These are phyloP conservation scores for Suillus subaureus DNA, from an alignment of 768 basidiomycete species.

Conservation along the genomic window DNA sequence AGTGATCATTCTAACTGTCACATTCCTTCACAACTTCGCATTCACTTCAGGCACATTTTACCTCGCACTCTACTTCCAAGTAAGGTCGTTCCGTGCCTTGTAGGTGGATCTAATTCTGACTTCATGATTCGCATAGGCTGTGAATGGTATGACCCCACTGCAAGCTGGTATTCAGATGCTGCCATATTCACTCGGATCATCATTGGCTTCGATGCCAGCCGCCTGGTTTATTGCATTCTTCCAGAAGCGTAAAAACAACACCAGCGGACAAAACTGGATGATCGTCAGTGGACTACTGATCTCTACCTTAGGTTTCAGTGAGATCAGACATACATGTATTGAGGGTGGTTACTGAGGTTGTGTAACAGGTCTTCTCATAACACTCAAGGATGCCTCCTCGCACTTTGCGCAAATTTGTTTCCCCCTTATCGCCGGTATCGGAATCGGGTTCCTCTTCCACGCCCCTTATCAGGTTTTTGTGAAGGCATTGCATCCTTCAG, in stretches of 20 bases:
- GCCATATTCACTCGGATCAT: conserved; percentile 85
- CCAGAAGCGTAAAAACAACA: conserved; percentile 58
- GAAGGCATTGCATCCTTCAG: conserved; percentile 60
- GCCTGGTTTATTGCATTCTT: conserved; percentile 81
- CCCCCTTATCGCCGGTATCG: conserved; percentile 74
- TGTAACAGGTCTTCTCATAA: conserved; percentile 61
- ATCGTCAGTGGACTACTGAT: conserved; percentile 66
- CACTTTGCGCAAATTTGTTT: conserved; percentile 50
- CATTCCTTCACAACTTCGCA: conserved; percentile 80
- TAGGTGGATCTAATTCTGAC: conserved; percentile 11
- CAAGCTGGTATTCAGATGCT: conserved; percentile 74
- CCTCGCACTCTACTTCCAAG: conserved; percentile 83
- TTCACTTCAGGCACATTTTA: conserved; percentile 89
- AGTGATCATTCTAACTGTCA: conserved; percentile 70
- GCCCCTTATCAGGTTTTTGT: conserved; percentile 84
- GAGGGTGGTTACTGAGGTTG: conserved; percentile 15
- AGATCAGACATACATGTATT: conserved; percentile 17
- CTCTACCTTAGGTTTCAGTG: conserved; percentile 76
- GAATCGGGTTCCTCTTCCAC: conserved; percentile 83
- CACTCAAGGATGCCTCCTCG: conserved; percentile 57
- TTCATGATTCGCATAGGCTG: conserved; percentile 48
- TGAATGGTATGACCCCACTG: conserved; percentile 68
- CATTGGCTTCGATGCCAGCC: conserved; percentile 80
- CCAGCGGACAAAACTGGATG: conserved; percentile 64
- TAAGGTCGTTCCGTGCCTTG: conserved; percentile 29